Base-by-base conservation (phyloP, 2,329 filamentous ascomycete genomes). In the Colletotrichum orbiculare region DNA sequence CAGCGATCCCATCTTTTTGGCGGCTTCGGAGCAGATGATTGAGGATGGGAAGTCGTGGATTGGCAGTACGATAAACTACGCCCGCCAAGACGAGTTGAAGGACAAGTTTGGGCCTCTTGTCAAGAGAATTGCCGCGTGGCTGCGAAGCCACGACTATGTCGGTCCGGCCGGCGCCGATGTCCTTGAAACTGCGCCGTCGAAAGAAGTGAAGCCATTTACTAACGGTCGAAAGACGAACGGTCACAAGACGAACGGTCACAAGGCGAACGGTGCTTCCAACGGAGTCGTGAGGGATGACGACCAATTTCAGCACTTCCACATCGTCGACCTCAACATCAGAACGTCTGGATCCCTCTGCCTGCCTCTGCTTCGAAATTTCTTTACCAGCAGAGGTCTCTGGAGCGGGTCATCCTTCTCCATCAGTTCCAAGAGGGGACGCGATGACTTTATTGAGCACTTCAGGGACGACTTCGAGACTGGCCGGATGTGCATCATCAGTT, bases 271-370 rank as follows among this genome's bases (percentile, higher is more conserved):
- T 8, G 15, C 41, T 25, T 25, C 33, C 35, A 33, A 8, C 45
- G 33, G 10, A 45, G 50, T 6, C 12, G 3, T 33, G 4, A 60
- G 53, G 6, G 66, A 65, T 7, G 25, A 25, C 25, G 25, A 5
- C 25, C 4, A 25, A 25, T 62, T 69, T 6, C 33, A 60, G n/a
- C 47, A 56, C 25, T 70, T 69, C 35, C 68, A 75, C 15, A 68
- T 76, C n/a, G 75, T 76, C 17, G 75, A 76, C 35, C 69, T 77
- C 54, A 78, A 78, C 49, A 70, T 74, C n/a, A 68, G 75, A 9
- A 76, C 73, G 7, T 75, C 73, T 13, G 76, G 74, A 3, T 74
- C 72, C 0, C 57, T 74, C n/a, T 71, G 69, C 35, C 56, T 77
- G 33, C 73, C 74, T 11, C 56, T 77, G 49, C 55, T 77, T 46